Evolutionary conservation across 2,329 filamentous ascomycete genomes (phyloP), one percentile per base, ranked within the genome.

Genomic region (Aspergillus cejpii): DNA sequence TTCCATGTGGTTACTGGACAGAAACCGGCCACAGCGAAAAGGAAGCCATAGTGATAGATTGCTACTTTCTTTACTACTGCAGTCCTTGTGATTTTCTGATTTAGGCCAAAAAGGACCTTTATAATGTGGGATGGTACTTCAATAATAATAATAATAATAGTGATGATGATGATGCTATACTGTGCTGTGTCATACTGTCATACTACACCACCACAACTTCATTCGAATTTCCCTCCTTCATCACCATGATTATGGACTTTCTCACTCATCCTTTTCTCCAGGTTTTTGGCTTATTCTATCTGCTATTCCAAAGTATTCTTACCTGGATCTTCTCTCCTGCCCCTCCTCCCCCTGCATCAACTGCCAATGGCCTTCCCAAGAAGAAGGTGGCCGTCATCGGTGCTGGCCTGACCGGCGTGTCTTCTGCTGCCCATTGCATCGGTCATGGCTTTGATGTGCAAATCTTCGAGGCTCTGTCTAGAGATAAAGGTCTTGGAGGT

Each of bases 361-460:
- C 72, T 5, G 69, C 85, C n/a, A 68, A 70, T 10, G 72, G 82
- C 21, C 83, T 57, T 6, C 55, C 59, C 2, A 55, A 48, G n/a
- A 62, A 86, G 11, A 81, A 76, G 47, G 74, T 87, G 44, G 84
- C 83, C 2, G 72, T 87, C 24, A 81, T 87, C 52, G 83, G 84
- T 2, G 80, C 83, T 21, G 83, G 84, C 1, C 73, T 94, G 43
- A 92, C 87, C 3, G 78, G 79, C 29, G 81, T 92, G 2, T 87
- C 86, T 1, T 80, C 86, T 6, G 88, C 88, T 0, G 81, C 85
- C 1, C 87, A 94, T 62, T 89, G 85, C 59, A 80, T 90, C 27
- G 87, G 87, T 1, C 85, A 92, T 78, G 87, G 87, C 36, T 91
- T 91, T 54, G 85, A 92, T 50, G 84, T 88, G 5, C 76, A 78